phyloP scores from a whole-genome alignment of 1,139 yeast genomes.

The Magnusiomyces suaveolens region DNA sequence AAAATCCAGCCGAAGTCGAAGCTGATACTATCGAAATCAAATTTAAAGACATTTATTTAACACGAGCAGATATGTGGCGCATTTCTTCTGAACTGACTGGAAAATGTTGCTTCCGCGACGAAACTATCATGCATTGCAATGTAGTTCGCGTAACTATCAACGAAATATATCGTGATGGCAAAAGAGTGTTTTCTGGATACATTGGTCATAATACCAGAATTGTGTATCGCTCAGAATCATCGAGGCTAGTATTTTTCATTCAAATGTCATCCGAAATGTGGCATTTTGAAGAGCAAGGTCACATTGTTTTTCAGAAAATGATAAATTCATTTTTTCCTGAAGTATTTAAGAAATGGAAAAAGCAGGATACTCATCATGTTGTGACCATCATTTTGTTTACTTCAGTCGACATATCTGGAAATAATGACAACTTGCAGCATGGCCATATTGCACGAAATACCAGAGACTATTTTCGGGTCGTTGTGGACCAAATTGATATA shows the following conservation, averaged over 20 bases:
- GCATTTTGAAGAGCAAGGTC: conserved; percentile 96
- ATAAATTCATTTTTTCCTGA: conserved; percentile 86
- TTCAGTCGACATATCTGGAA: conserved; percentile 53
- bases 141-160: conserved; percentile 56
- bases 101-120: conserved; percentile 57
- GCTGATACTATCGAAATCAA: conserved; percentile 78
- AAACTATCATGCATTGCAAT: conserved; percentile 54
- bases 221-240: conserved; percentile 84
- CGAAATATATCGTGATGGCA: conserved; percentile 63
- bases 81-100: conserved; percentile 54
- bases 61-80: conserved; percentile 93
- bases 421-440: conserved; percentile 28
- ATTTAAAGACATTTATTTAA: conserved; percentile 68
- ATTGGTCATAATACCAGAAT: conserved; percentile 68
- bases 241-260: conserved; percentile 69
- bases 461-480: conserved; percentile 80
- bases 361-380: conserved; percentile 77
- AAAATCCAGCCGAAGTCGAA: conserved; percentile 37
- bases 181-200: conserved; percentile 43
- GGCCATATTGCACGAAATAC: conserved; percentile 69
- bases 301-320: conserved; percentile 82
- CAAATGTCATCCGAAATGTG: conserved; percentile 95
- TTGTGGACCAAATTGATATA: conserved; percentile 87
- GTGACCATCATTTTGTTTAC: conserved; percentile 85
- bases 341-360: conserved; percentile 81